These are phyloP conservation scores for Anastatica hierochuntica DNA, from an alignment of 345 rosid genomes.

Conservation along the genomic window DNA sequence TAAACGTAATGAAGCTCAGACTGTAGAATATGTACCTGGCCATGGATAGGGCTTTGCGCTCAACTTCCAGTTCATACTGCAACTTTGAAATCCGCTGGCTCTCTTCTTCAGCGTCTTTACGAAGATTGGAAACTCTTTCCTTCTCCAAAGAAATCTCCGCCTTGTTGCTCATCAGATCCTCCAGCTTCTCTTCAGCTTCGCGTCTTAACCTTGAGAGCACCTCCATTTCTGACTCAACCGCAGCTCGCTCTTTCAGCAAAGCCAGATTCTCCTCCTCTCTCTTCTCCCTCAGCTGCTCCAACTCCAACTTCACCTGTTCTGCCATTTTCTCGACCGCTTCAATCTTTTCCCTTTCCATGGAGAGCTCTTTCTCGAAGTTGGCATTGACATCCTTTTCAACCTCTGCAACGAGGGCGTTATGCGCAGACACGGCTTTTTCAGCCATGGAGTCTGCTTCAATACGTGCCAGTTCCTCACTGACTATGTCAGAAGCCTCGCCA, in stretches of 20 bases:
- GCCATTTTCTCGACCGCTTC: conserved; percentile 83
- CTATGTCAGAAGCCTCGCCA: conserved; percentile 78
- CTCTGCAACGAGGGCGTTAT: conserved; percentile 76
- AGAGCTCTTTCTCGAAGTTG: conserved; percentile 73
- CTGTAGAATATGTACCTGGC: conserved; percentile 56
- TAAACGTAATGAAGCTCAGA: no score
- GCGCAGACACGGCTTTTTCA: conserved; percentile 80
- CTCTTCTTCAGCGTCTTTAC: conserved; percentile 65
- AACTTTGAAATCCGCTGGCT: conserved; percentile 63
- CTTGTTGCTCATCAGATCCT: conserved; percentile 63
- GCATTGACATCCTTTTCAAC: conserved; percentile 82
- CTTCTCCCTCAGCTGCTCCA: conserved; percentile 62
- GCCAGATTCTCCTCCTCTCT: conserved; percentile 63
- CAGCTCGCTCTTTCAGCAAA: conserved; percentile 67
- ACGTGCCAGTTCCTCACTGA: conserved; percentile 88
- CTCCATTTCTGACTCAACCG: conserved; percentile 83
- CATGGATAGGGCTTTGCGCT: conserved; percentile 87
- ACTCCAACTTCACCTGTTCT: conserved; percentile 58
- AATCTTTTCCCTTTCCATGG: conserved; percentile 69
- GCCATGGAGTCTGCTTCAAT: conserved; percentile 94
- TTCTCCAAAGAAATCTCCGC: conserved; percentile 78
- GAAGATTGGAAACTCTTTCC: conserved; percentile 59
- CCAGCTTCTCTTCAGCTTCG: conserved; percentile 75
- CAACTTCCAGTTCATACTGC: conserved; percentile 82
- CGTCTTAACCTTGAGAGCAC: conserved; percentile 60